Conservation (phyloP, 176 grass and related monocot genomes). For the barley (Hordeum vulgare) region MorexV3_pseudomolecules_assembly NC_058524.1:402868640-402869139, state of each 20-base stretch:
- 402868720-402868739: slow-evolving; percentile 80
- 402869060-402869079: background rate
- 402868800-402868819: too few species aligned
- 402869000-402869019: background rate
- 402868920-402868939: background rate
- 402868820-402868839: too few species aligned
- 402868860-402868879: too few species aligned
- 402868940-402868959: background rate
- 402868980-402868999: background rate
- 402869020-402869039: background rate
- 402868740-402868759: slow-evolving; percentile 53
- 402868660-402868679: too few species aligned
- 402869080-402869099: background rate
- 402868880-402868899: too few species aligned
- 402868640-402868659: too few species aligned
- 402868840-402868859: too few species aligned
- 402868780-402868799: background rate
- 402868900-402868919: too few species aligned
- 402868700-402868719: slow-evolving; percentile 53
- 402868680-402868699: too few species aligned
- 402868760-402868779: background rate
- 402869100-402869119: background rate
- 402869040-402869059: too few species aligned
- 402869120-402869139: background rate
- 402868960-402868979: background rate